Percentiles rank a stretch among this genome's conserved stretches.
Conservation (phyloP, 2,329 filamentous ascomycete genomes). For the Stagonosporopsis cucurbitacearum region DNA sequence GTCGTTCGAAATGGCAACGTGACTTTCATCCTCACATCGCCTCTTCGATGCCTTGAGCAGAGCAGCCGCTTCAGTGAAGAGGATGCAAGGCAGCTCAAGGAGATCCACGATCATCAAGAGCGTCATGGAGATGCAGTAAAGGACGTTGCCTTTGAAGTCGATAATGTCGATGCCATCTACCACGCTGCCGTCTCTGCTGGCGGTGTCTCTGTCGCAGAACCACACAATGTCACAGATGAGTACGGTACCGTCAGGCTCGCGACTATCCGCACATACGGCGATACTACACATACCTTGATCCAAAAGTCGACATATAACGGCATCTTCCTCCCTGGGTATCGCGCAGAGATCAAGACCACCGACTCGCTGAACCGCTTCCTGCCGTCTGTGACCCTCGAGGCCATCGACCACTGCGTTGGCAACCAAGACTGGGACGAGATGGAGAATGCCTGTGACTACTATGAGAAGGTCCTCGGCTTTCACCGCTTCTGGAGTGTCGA, state of each 20-base stretch:
- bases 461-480: conserved; percentile 88
- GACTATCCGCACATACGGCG: conserved; percentile 88
- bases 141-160: conserved; percentile 94
- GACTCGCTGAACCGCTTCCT: conserved; percentile 60
- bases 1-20: conserved; percentile 79
- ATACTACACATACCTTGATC: conserved; percentile 93
- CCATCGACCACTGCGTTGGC: conserved; percentile 95
- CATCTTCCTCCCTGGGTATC: conserved; percentile 83
- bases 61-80: conserved; percentile 49
- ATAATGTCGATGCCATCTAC: conserved; percentile 84
- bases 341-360: conserved; percentile 53
- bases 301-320: conserved; percentile 74
- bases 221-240: conserved; percentile 61
- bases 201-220: conserved; percentile 67
- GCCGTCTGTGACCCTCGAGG: conserved; percentile 70
- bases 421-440: conserved; percentile 97
- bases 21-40: conserved; percentile 84
- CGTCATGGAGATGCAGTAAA: conserved; percentile 92
- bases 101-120: conserved; percentile 84
- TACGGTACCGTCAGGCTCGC: conserved; percentile 74
- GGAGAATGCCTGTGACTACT: conserved; percentile 70
- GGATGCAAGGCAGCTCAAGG: conserved; percentile 70
- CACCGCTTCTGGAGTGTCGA: conserved; percentile 98
- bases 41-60: conserved; percentile 63
- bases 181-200: conserved; percentile 71